Evolutionary conservation across 176 grass and related monocot species (phyloP), one percentile per base, ranked within the genome.

Genomic region (Echinochloa phyllopogon): DNA sequence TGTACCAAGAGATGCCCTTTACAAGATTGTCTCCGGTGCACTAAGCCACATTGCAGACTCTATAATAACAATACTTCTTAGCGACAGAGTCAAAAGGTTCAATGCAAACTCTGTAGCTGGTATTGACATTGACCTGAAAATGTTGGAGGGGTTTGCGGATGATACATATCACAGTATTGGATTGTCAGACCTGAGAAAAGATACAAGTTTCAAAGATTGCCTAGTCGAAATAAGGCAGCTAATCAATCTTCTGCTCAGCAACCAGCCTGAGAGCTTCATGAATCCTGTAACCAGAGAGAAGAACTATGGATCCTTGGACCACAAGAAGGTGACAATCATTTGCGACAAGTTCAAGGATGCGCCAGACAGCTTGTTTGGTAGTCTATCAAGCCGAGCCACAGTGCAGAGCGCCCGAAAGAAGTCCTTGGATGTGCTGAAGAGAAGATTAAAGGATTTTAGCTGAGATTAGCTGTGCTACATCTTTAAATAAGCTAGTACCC

Each of bases 281-380:
- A 94, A 97, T 88, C 85, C 89, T 79, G 85, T 87, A 74, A 90
- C 90, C 75, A 94, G 89, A 84, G 91, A 90, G 85, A 86, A 86
- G 76, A 92, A 85, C 71, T 97, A 90, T 69, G 92, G 87, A 53
- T 81, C 82, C 17, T 87, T 97, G 87, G 94, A 97, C 82, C 86
- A 84, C 45, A 97, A 97, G 85, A 97, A 92, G 79, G 91, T 97
- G 37, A 83, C 87, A 6, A 82, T 84, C 68, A 92, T 97, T 21
- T 97, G 92, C 37, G 89, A 97, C n/a, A 97, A 94, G 83, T 94
- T 88, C 69, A 97, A 88, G 87, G 95, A 98, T 82, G 89, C 90
- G 17, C 90, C 92, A 10, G 95, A 94, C 76, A 86, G 86, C 11
- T 71, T 98, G 66, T 98, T 98, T 69, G 92, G 95, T 57, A 93